A percentile compares a stretch with the other conserved stretches of the same genome.
Conservation (phyloP, 768 basidiomycete genomes). For the Lentinula guzmanii region DNA sequence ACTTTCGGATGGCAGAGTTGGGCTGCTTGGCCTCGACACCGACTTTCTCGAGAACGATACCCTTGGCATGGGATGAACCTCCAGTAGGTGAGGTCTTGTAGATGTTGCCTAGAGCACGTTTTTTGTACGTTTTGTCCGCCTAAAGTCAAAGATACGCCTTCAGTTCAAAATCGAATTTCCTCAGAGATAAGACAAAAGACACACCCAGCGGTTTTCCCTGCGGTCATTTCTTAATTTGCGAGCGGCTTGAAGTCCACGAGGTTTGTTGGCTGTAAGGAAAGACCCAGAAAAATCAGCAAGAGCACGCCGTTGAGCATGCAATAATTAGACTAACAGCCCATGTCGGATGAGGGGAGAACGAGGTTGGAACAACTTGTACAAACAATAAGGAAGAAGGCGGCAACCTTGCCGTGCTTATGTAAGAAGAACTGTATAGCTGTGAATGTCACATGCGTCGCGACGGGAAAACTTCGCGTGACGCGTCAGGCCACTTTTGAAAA, state of each 20-base stretch:
- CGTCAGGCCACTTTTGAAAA: background rate
- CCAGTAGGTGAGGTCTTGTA: constrained; percentile 99
- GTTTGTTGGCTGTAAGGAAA: constrained; percentile 79
- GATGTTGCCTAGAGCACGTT: constrained; percentile 97
- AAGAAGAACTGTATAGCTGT: background rate
- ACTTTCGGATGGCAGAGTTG: constrained; percentile 99
- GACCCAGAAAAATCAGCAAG: constrained; percentile 3
- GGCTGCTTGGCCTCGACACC: constrained; percentile 99
- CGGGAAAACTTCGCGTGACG: background rate
- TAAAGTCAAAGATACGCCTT: constrained; percentile 23
- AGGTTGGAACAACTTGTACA: background rate
- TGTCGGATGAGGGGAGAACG: background rate
- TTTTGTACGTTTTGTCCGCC: constrained; percentile 99
- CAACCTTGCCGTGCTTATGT: background rate
- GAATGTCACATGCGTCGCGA: background rate
- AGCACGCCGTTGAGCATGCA: background rate
- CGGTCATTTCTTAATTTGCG: constrained; percentile 95
- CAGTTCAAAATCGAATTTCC: constrained; percentile 6
- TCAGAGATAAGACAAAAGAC: constrained; percentile 20
- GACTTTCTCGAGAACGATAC: constrained; percentile 99
- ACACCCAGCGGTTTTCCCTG: constrained; percentile 95
- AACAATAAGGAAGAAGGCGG: background rate
- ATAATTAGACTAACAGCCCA: constrained; percentile 1
- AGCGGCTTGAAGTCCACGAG: constrained; percentile 97
- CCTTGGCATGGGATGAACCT: constrained; percentile 99